A percentile compares a stretch with the other conserved stretches of the same genome.
Conservation (phyloP, 2,329 filamentous ascomycete genomes). For the Scorias spongiosa region DNA sequence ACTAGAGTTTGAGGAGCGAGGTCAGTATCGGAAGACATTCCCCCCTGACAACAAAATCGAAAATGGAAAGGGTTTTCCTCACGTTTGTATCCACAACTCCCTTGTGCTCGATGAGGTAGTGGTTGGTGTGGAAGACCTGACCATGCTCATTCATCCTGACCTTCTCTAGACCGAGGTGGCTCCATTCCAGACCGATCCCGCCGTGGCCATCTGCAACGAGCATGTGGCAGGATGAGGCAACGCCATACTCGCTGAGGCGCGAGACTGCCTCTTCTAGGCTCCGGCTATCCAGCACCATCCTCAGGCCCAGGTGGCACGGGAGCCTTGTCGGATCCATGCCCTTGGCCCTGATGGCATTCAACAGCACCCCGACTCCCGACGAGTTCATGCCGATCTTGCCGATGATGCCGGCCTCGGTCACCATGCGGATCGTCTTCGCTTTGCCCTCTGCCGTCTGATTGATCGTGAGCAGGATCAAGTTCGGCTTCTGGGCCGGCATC, state of each 20-base stretch:
- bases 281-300: constrained; percentile 37
- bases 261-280: constrained; percentile 33
- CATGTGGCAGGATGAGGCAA: constrained; percentile 40
- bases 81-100: constrained; percentile 24
- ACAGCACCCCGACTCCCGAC: constrained; percentile 40
- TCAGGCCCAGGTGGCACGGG: constrained; percentile 47
- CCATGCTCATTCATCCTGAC: constrained; percentile 18
- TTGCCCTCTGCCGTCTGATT: constrained; percentile 25
- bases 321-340: constrained; percentile 37
- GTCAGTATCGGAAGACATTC: background rate
- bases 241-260: constrained; percentile 29
- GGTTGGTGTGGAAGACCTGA: constrained; percentile 29
- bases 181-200: constrained; percentile 36
- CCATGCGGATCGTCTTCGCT: constrained; percentile 30
- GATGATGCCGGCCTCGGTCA: constrained; percentile 46
- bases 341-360: constrained; percentile 46
- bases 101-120: constrained; percentile 25
- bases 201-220: constrained; percentile 34
- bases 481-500: constrained; percentile 34
- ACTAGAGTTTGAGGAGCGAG: constrained; percentile 5
- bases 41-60: background rate
- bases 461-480: constrained; percentile 35
- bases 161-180: constrained; percentile 18
- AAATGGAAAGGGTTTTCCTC: background rate
- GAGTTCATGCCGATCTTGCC: constrained; percentile 53